Percentiles rank a stretch among this genome's conserved stretches.
Conservation (phyloP, 2,329 filamentous ascomycete genomes). For the Hawksworthiomyces lignivorus region DNA sequence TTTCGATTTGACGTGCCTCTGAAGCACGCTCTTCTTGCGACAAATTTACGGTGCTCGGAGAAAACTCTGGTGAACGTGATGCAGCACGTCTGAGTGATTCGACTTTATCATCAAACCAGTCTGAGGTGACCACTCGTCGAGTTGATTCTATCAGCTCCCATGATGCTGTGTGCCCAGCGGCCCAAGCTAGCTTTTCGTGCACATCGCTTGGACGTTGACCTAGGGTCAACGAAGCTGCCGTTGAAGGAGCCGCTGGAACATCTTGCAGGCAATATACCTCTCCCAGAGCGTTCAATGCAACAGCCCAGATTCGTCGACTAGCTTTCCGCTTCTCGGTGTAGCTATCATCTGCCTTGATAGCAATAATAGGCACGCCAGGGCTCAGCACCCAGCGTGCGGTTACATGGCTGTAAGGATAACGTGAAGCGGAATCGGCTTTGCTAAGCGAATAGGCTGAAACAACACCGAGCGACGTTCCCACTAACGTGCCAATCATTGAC, state of each 20-base stretch:
- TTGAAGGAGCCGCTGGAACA: conserved; percentile 37
- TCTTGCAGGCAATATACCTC: conserved; percentile 82
- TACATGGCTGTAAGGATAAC: conserved; percentile 65
- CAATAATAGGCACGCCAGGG: conserved; percentile 79
- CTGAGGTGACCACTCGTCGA: conserved; percentile 60
- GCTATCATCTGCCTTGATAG: conserved; percentile 74
- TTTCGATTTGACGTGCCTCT: conserved; percentile 76
- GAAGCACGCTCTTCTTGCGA: conserved; percentile 63
- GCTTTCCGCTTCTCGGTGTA: conserved; percentile 65
- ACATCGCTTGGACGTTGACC: background rate
- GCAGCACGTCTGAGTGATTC: conserved; percentile 29
- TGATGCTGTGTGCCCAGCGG: conserved; percentile 65
- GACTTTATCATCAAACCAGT: conserved; percentile 64
- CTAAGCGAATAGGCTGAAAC: conserved; percentile 76
- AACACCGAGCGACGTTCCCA: conserved; percentile 75
- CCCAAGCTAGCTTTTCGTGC: conserved; percentile 63
- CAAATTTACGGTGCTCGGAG: too few relatives aligned
- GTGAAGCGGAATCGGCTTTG: conserved; percentile 46
- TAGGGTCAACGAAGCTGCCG: background rate
- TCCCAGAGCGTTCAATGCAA: conserved; percentile 85
- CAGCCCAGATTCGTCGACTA: conserved; percentile 74
- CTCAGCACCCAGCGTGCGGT: conserved; percentile 86
- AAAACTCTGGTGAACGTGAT: too few relatives aligned
- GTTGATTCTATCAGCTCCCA: conserved; percentile 79
- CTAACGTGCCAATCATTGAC: conserved; percentile 73